Evolutionary conservation across 2,329 filamentous ascomycete species (phyloP).

Genomic region (Pseudonectria buxi): DNA sequence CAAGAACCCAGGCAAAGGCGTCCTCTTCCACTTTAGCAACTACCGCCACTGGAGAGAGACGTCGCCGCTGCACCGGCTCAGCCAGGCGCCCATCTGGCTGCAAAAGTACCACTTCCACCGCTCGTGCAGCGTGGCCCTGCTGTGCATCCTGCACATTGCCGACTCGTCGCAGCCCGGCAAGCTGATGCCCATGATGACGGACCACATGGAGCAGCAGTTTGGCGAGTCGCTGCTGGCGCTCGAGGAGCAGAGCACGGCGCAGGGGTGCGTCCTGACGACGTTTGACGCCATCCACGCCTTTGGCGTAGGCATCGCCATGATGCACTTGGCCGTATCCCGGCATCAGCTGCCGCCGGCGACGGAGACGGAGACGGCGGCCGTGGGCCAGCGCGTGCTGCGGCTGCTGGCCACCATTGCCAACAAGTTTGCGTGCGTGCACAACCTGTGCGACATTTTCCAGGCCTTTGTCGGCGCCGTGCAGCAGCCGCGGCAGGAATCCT

Average conservation of each 20-base stretch:
- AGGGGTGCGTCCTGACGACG: conserved; percentile 3
- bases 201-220: conserved; percentile 4
- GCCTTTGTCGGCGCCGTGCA: no score
- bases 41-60: conserved; percentile 7
- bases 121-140: conserved; percentile 1
- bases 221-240: conserved; percentile 1
- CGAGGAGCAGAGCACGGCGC: conserved; percentile 2
- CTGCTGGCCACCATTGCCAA: no score
- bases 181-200: conserved; percentile 1
- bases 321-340: conserved; percentile 1
- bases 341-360: not conserved
- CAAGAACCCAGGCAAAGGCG: conserved; percentile 2
- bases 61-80: not conserved
- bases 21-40: conserved; percentile 7
- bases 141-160: conserved; percentile 1
- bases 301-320: conserved; percentile 2
- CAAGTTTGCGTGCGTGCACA: no score
- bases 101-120: conserved; percentile 5
- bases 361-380: no score
- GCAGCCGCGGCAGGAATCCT: no score
- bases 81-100: not conserved
- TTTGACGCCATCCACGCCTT: conserved; percentile 5
- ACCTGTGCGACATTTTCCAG: no score
- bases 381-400: no score
- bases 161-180: not conserved